A percentile compares a stretch with the other conserved stretches of the same genome.
Conservation (phyloP, 2,329 filamentous ascomycete genomes). For the Penicillium sp. region DNA sequence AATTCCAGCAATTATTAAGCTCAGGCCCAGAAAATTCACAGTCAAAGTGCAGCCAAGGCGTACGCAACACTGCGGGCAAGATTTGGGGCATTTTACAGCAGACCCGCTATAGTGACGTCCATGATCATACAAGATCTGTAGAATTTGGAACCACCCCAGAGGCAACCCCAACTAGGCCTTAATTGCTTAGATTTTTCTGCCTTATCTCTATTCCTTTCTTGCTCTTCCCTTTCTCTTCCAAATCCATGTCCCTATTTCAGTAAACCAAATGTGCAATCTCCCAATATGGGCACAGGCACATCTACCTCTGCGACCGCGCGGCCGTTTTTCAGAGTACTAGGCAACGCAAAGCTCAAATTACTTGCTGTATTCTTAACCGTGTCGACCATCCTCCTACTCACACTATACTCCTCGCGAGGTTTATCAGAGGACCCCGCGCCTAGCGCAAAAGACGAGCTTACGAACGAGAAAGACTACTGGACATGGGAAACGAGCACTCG, state of each 20-base stretch:
- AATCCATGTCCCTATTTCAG: neutral
- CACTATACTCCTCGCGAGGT: neutral
- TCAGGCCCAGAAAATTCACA: neutral
- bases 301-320: neutral
- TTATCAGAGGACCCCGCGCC: neutral
- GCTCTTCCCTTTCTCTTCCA: neutral
- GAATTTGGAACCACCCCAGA: neutral
- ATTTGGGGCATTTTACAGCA: neutral
- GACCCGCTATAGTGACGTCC: slow-evolving; percentile 11
- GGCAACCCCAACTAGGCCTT: neutral
- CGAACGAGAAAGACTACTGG: slow-evolving; percentile 17
- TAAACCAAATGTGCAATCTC: neutral
- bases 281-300: neutral
- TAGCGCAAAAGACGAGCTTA: neutral
- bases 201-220: neutral
- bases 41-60: neutral
- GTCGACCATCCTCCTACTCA: slow-evolving; percentile 3
- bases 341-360: slow-evolving; percentile 7
- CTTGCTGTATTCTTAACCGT: neutral
- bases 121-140: neutral
- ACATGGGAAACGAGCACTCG: slow-evolving; percentile 23
- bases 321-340: neutral
- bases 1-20: neutral
- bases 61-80: neutral
- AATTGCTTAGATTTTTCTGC: neutral